A percentile compares a stretch with the other conserved stretches of the same genome.
phyloP scores from a whole-genome alignment of 2,329 filamentous ascomycete species.

The Cryphonectria japonica region DNA sequence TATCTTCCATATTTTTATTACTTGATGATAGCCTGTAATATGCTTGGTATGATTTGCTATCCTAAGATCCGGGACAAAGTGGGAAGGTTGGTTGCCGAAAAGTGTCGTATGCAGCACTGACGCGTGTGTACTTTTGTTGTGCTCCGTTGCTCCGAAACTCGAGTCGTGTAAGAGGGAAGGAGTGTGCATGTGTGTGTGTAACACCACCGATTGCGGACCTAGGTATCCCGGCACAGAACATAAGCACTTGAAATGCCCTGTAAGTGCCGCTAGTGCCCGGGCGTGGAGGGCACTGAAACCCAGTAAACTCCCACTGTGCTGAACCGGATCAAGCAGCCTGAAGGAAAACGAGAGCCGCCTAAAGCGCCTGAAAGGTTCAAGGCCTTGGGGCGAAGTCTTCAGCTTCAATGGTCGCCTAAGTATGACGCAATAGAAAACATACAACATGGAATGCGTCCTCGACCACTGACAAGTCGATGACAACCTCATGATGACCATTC shows the following conservation, averaged over 20 bases:
- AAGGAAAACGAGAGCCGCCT: background rate
- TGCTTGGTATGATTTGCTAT: background rate
- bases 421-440: slow-evolving; percentile 16
- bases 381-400: background rate
- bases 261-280: background rate
- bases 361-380: background rate
- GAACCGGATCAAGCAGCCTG: background rate
- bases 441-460: background rate
- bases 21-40: background rate
- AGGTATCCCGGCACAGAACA: background rate
- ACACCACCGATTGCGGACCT: slow-evolving; percentile 5
- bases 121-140: background rate
- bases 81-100: background rate
- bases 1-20: background rate
- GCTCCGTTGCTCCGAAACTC: background rate
- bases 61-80: background rate
- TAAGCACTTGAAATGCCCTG: background rate
- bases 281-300: background rate
- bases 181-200: background rate
- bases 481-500: slow-evolving; percentile 28
- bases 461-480: background rate
- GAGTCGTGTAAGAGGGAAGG: background rate
- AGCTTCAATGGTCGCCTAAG: slow-evolving; percentile 6
- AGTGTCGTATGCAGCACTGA: background rate
- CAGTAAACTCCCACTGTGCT: slow-evolving; percentile 1